Conservation (phyloP, 2,329 filamentous ascomycete genomes). For the Lasiodiplodia sp. region DNA sequence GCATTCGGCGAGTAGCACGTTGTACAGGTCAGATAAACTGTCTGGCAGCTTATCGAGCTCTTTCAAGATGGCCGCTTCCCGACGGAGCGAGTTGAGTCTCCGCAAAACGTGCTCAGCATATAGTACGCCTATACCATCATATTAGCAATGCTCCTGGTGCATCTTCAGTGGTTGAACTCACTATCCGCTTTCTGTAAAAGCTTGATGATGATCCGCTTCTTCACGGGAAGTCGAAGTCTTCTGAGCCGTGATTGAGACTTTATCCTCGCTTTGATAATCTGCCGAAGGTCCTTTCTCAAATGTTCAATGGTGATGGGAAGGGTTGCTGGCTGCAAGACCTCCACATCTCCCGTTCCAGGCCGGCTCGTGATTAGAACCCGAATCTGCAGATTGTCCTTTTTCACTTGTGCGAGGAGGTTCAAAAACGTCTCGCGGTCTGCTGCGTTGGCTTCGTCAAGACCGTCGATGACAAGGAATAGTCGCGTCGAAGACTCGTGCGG, state of each 20-base stretch:
- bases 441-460: slow-evolving; percentile 42
- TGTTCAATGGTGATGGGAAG: slow-evolving; percentile 40
- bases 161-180: slow-evolving; percentile 33
- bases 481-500: slow-evolving; percentile 31
- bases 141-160: slow-evolving; percentile 3
- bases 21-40: slow-evolving; percentile 33
- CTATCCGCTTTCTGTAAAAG: slow-evolving; percentile 43
- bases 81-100: slow-evolving; percentile 41
- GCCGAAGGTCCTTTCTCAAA: slow-evolving; percentile 40
- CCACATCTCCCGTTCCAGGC: slow-evolving; percentile 21
- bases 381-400: slow-evolving; percentile 37
- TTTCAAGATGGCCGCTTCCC: slow-evolving; percentile 45
- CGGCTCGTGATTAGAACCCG: slow-evolving; percentile 39
- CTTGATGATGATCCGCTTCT: slow-evolving; percentile 41
- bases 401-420: slow-evolving; percentile 37
- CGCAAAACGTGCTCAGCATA: slow-evolving; percentile 48
- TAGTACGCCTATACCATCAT: slow-evolving; percentile 41
- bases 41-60: slow-evolving; percentile 37
- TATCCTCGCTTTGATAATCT: slow-evolving; percentile 39
- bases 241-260: slow-evolving; percentile 37
- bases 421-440: slow-evolving; percentile 32
- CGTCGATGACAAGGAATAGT: slow-evolving; percentile 44
- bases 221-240: slow-evolving; percentile 39
- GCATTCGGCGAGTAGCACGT: slow-evolving; percentile 34
- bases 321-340: slow-evolving; percentile 9